Conservation (phyloP, 371 early-diverging fungal genomes). For the Mortierella sp. region DNA sequence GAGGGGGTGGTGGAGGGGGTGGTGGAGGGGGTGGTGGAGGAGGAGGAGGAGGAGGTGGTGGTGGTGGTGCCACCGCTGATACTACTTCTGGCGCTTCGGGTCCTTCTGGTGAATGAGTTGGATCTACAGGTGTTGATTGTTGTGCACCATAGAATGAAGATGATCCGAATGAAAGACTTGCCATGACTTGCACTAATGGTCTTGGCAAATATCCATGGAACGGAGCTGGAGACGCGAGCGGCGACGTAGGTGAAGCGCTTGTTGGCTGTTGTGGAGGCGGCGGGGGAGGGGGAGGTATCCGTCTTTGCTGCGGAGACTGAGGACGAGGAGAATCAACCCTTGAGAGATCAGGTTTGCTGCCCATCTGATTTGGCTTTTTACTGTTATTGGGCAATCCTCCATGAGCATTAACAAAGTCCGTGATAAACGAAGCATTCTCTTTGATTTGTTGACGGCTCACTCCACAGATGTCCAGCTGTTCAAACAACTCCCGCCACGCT, state of each 20-base stretch:
- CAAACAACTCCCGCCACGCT: conserved; percentile 83
- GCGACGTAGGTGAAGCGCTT: conserved; percentile 27
- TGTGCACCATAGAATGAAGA: conserved; percentile 36
- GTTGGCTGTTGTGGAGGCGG: conserved; percentile 24
- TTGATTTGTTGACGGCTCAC: conserved; percentile 74
- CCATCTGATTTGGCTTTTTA: not conserved
- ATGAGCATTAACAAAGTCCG: conserved; percentile 48
- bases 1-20: too few relatives aligned
- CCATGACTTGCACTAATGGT: conserved; percentile 51
- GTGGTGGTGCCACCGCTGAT: conserved; percentile 11
- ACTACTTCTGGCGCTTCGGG: not conserved
- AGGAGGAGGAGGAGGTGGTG: conserved; percentile 40
- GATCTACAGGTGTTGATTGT: conserved; percentile 7
- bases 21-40: conserved; percentile 23
- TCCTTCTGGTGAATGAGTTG: not conserved
- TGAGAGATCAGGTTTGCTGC: conserved; percentile 11
- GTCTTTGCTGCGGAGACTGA: conserved; percentile 30
- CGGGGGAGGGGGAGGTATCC: conserved; percentile 57
- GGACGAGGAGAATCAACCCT: conserved; percentile 44
- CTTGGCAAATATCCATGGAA: conserved; percentile 49
- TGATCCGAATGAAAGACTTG: conserved; percentile 50
- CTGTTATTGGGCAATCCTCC: conserved; percentile 25
- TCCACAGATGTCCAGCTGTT: conserved; percentile 80
- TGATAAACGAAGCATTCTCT: conserved; percentile 53
- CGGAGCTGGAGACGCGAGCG: conserved; percentile 34